phyloP scores from a whole-genome alignment of 2,329 filamentous ascomycete species.

The Lasiodiplodia gonubiensis region DNA sequence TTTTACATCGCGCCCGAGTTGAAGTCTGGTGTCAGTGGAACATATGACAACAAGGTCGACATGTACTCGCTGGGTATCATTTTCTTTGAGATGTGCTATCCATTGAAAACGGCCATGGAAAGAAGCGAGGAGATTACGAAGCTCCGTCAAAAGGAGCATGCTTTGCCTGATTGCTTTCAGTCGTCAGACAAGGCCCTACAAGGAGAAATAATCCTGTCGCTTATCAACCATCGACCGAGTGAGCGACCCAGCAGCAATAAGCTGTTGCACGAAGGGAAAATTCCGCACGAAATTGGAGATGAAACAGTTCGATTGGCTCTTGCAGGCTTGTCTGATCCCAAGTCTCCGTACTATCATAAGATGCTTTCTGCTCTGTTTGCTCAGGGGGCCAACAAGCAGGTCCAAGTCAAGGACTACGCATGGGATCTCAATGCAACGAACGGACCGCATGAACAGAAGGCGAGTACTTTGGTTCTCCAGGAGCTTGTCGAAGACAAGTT shows the following conservation, averaged over 20 bases:
- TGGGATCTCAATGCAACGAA: slow-evolving; percentile 52
- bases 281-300: slow-evolving; percentile 91
- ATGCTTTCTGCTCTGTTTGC: slow-evolving; percentile 86
- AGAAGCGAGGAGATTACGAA: slow-evolving; percentile 68
- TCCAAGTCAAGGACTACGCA: slow-evolving; percentile 74
- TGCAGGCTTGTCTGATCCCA: slow-evolving; percentile 78
- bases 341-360: slow-evolving; percentile 86
- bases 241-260: slow-evolving; percentile 83
- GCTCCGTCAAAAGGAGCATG: slow-evolving; percentile 70
- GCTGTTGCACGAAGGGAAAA: slow-evolving; percentile 80
- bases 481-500: slow-evolving; percentile 76
- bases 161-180: slow-evolving; percentile 75
- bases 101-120: slow-evolving; percentile 67
- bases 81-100: slow-evolving; percentile 94
- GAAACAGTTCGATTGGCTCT: slow-evolving; percentile 86
- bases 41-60: slow-evolving; percentile 94
- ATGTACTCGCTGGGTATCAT: slow-evolving; percentile 99
- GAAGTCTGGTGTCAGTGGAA: slow-evolving; percentile 72
- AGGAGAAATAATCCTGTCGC: slow-evolving; percentile 75
- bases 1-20: slow-evolving; percentile 95
- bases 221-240: slow-evolving; percentile 82
- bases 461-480: slow-evolving; percentile 69
- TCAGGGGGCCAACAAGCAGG: slow-evolving; percentile 70
- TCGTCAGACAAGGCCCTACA: slow-evolving; percentile 71
- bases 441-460: slow-evolving; percentile 41